A percentile compares a stretch with the other conserved stretches of the same genome.
phyloP scores from a whole-genome alignment of 169 alveolate species.

The Cryptosporidium tyzzeri region DNA sequence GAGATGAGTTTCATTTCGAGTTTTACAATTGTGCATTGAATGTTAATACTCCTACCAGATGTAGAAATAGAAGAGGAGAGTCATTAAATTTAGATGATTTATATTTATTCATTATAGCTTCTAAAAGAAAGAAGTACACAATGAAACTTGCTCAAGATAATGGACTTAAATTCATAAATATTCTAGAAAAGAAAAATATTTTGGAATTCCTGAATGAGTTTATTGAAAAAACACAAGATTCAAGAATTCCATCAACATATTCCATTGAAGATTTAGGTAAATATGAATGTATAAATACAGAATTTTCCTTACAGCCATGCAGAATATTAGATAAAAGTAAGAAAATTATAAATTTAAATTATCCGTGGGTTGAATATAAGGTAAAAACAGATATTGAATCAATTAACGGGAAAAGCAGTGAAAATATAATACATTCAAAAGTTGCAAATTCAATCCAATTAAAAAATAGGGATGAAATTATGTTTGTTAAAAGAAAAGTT shows the following conservation, averaged over 20 bases:
- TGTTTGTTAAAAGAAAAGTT: slow-evolving; percentile 1
- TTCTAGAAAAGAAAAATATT: slow-evolving; percentile 63
- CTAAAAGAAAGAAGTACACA: slow-evolving; percentile 49
- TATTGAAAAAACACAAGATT: background rate
- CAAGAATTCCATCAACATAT: slow-evolving; percentile 49
- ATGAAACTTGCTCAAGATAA: slow-evolving; percentile 62
- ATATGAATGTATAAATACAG: slow-evolving; percentile 49
- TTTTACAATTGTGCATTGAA: slow-evolving; percentile 48
- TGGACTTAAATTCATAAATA: slow-evolving; percentile 44
- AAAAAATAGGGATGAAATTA: background rate
- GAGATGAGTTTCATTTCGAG: slow-evolving; percentile 26
- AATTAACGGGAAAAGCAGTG: background rate
- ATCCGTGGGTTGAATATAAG: slow-evolving; percentile 62
- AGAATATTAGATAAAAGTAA: slow-evolving; percentile 29
- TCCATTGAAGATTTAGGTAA: slow-evolving; percentile 27
- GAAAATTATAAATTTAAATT: slow-evolving; percentile 2
- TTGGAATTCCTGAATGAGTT: slow-evolving; percentile 56
- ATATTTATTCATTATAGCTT: slow-evolving; percentile 39
- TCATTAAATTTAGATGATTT: slow-evolving; percentile 41
- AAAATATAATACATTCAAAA: background rate
- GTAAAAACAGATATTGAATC: background rate
- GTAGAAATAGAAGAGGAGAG: slow-evolving; percentile 73
- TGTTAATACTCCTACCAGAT: slow-evolving; percentile 47
- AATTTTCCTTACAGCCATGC: slow-evolving; percentile 59
- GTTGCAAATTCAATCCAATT: background rate